Conservation (phyloP, 768 basidiomycete genomes). For the Termitomyces sp. region DNA sequence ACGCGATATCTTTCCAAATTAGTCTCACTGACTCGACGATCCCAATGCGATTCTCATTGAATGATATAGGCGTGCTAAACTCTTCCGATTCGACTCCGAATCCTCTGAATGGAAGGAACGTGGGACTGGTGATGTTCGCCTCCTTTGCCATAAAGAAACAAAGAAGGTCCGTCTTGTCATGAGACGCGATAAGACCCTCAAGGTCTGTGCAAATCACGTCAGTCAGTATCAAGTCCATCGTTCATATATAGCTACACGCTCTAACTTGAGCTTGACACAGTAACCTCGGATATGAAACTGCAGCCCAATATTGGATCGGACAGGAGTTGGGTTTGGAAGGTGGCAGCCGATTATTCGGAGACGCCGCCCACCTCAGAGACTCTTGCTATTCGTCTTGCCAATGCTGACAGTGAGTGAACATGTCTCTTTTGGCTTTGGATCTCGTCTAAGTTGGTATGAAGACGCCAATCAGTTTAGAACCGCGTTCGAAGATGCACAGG, state of each 20-base stretch:
- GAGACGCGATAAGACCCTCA: slow-evolving; percentile 99
- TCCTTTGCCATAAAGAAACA: slow-evolving; percentile 84
- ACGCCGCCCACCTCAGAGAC: slow-evolving; percentile 88
- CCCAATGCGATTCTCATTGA: slow-evolving; percentile 8
- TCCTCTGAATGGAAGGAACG: slow-evolving; percentile 96
- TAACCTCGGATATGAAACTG: slow-evolving; percentile 85
- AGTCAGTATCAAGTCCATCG: slow-evolving; percentile 44
- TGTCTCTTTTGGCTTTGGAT: neutral
- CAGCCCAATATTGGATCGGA: slow-evolving; percentile 98
- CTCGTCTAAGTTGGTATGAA: slow-evolving; percentile 21
- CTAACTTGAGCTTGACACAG: slow-evolving; percentile 33
- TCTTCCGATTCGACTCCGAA: slow-evolving; percentile 85
- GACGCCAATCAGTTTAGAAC: slow-evolving; percentile 87
- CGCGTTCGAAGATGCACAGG: slow-evolving; percentile 83
- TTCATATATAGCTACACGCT: neutral
- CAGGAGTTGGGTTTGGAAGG: slow-evolving; percentile 99
- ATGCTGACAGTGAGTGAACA: slow-evolving; percentile 79
- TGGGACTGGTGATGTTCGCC: slow-evolving; percentile 92
- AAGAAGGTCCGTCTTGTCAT: slow-evolving; percentile 95
- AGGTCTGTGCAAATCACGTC: slow-evolving; percentile 97
- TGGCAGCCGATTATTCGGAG: slow-evolving; percentile 92
- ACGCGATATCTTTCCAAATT: slow-evolving; percentile 31
- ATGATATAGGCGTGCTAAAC: slow-evolving; percentile 82
- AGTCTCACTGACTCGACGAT: slow-evolving; percentile 20
- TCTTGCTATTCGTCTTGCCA: slow-evolving; percentile 96